A percentile compares a stretch with the other conserved stretches of the same genome.
Evolutionary conservation across 1,139 yeast genomes (phyloP).

Genomic region (Wickerhamomyces sp.): DNA sequence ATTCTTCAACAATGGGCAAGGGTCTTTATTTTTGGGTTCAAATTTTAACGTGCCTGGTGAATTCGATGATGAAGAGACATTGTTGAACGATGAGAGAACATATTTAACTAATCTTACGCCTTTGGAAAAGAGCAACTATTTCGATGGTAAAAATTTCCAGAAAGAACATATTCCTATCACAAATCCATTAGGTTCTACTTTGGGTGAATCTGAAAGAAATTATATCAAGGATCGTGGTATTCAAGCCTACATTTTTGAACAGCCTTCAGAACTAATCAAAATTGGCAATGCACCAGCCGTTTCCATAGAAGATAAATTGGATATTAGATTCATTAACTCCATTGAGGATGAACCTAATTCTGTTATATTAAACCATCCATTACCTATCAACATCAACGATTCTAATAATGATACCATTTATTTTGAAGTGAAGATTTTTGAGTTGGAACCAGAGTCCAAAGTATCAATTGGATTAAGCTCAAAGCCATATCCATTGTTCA

Average conservation of each 20-base stretch:
- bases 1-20: conserved; percentile 29
- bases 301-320: conserved; percentile 60
- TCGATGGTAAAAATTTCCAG: conserved; percentile 34
- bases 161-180: conserved; percentile 35
- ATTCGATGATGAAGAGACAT: conserved; percentile 31
- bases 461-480: conserved; percentile 78
- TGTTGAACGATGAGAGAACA: conserved; percentile 28
- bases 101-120: conserved; percentile 31
- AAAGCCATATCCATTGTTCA: conserved; percentile 84
- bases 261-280: conserved; percentile 17
- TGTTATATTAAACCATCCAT: conserved; percentile 55
- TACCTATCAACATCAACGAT: conserved; percentile 52
- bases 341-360: conserved; percentile 33
- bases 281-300: conserved; percentile 31
- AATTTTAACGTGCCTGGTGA: conserved; percentile 34
- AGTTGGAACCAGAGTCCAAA: conserved; percentile 30
- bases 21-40: conserved; percentile 27
- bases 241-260: conserved; percentile 39
- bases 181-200: conserved; percentile 35
- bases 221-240: conserved; percentile 46
- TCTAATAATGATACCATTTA: conserved; percentile 51
- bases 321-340: conserved; percentile 41
- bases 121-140: conserved; percentile 32
- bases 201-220: conserved; percentile 32
- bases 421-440: conserved; percentile 66